A percentile compares a stretch with the other conserved stretches of the same genome.
phyloP scores from a whole-genome alignment of 179 eudicot genomes.

The Drosera spatulata region DNA sequence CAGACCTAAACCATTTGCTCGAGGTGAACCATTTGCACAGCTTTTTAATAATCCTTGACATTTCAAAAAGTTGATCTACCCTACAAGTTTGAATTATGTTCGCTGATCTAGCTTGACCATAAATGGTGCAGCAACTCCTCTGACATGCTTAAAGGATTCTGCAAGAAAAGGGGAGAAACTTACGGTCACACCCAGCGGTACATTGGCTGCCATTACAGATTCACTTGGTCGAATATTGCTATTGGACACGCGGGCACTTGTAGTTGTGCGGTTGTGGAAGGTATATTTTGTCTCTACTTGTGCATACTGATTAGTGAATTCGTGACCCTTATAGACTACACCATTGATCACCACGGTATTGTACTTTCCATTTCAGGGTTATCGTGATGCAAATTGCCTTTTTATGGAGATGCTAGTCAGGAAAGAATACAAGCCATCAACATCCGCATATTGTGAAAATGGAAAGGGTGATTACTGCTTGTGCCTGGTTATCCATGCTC shows the following conservation, averaged over 20 bases:
- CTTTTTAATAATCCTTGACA: neutral
- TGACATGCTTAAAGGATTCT: constrained; percentile 86
- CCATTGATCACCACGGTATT: neutral
- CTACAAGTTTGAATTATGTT: neutral
- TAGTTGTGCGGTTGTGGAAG: constrained; percentile 96
- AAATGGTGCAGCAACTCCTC: constrained; percentile 59
- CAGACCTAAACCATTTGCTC: constrained; percentile 80
- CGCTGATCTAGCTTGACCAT: constrained; percentile 8
- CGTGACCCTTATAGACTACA: neutral
- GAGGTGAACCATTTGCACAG: constrained; percentile 28
- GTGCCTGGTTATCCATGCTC: constrained; percentile 93
- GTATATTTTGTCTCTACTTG: constrained; percentile 8
- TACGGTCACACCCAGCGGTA: constrained; percentile 94
- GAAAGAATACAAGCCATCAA: constrained; percentile 35
- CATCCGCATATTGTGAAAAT: constrained; percentile 26
- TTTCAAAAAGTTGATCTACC: neutral
- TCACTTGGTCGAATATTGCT: constrained; percentile 95
- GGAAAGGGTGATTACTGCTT: constrained; percentile 80
- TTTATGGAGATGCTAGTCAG: constrained; percentile 84
- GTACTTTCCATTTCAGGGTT: constrained; percentile 41
- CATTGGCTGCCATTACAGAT: constrained; percentile 97
- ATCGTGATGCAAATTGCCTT: constrained; percentile 88
- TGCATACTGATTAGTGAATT: neutral
- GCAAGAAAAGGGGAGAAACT: constrained; percentile 97
- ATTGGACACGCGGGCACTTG: constrained; percentile 88